A percentile compares a stretch with the other conserved stretches of the same genome.
Evolutionary conservation across 192 early-diverging fungal species (phyloP).

Genomic region (Entomortierella beljakovae): DNA sequence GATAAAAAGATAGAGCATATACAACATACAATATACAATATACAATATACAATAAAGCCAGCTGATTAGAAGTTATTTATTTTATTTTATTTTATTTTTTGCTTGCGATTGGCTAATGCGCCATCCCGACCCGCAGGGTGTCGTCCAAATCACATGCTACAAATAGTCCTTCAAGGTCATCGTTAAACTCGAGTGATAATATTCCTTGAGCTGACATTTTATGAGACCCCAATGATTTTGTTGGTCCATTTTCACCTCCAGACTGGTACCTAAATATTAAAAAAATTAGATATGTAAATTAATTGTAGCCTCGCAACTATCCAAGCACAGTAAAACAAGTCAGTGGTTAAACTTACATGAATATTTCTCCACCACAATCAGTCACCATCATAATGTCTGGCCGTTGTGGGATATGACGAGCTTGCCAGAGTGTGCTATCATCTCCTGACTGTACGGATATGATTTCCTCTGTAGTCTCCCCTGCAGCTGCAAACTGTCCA

Average conservation of each 20-base stretch:
- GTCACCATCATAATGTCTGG: conserved; percentile 30
- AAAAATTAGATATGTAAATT: neutral
- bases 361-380: conserved; percentile 29
- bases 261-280: conserved; percentile 15
- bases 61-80: too few species aligned
- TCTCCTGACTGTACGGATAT: conserved; percentile 25
- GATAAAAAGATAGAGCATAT: neutral
- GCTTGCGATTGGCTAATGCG: too few species aligned
- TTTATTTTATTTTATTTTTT: too few species aligned
- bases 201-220: conserved; percentile 18
- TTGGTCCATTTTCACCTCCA: conserved; percentile 5
- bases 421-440: conserved; percentile 44
- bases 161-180: conserved; percentile 38
- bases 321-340: neutral
- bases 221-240: neutral
- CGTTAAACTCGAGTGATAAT: conserved; percentile 41
- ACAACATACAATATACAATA: neutral
- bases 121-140: conserved; percentile 29
- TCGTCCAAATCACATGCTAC: conserved; percentile 35
- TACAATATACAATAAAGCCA: neutral
- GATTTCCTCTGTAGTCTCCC: neutral
- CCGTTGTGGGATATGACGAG: conserved; percentile 34
- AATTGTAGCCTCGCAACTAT: neutral
- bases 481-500: conserved; percentile 2
- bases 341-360: conserved; percentile 17